Percentiles rank a stretch among this genome's conserved stretches.
phyloP scores from a whole-genome alignment of 805 yeast genomes.

The Hanseniaspora lindneri region DNA sequence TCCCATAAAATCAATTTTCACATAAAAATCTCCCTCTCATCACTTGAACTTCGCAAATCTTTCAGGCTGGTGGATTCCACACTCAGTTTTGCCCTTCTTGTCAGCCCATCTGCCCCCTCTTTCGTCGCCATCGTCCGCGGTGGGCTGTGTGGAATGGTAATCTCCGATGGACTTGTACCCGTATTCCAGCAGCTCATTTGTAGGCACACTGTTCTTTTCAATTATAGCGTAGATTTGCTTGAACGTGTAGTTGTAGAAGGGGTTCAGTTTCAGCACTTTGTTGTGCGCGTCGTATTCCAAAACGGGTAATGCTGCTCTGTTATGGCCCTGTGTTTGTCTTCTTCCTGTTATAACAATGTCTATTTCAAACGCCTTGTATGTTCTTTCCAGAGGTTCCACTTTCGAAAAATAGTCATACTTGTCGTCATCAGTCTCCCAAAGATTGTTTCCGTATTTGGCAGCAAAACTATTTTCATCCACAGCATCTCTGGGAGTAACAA shows the following conservation, averaged over 20 bases:
- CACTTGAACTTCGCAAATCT: conserved; percentile 54
- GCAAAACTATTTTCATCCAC: conserved; percentile 52
- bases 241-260: conserved; percentile 75
- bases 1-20: too few relatives aligned
- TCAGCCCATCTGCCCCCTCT: conserved; percentile 89
- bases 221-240: conserved; percentile 58
- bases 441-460: conserved; percentile 52
- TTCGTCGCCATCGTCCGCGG: conserved; percentile 61
- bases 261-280: conserved; percentile 75
- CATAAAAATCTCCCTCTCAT: too few relatives aligned
- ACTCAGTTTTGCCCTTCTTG: conserved; percentile 83
- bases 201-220: conserved; percentile 63
- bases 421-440: conserved; percentile 77
- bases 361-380: conserved; percentile 61
- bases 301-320: conserved; percentile 56
- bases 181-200: conserved; percentile 66
- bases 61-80: conserved; percentile 82
- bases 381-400: conserved; percentile 85
- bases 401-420: conserved; percentile 77
- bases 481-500: conserved; percentile 54
- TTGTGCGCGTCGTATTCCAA: conserved; percentile 62
- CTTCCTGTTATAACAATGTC: conserved; percentile 86
- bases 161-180: conserved; percentile 92
- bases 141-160: conserved; percentile 88
- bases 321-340: conserved; percentile 81